Conservation (phyloP, 805 yeast genomes). For the Yamadazyma insecticola region DNA sequence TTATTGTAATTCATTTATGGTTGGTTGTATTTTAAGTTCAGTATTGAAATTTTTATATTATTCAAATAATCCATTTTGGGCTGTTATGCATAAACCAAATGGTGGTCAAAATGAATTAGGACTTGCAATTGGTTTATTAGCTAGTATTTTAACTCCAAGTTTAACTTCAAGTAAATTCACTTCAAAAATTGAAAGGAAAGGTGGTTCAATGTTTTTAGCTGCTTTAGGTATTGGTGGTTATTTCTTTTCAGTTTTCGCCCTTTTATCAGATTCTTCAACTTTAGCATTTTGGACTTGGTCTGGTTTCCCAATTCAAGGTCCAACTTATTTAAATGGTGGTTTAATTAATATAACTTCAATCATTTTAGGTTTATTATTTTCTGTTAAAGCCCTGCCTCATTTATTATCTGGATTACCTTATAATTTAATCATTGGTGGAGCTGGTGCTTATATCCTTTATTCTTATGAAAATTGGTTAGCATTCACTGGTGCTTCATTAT, state of each 20-base stretch:
- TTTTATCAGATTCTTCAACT: constrained; percentile 79
- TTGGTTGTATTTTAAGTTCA: constrained; percentile 73
- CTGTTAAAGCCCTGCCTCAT: constrained; percentile 21
- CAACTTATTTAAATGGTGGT: constrained; percentile 84
- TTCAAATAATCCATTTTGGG: constrained; percentile 96
- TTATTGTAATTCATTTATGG: constrained; percentile 52
- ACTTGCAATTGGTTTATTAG: constrained; percentile 54
- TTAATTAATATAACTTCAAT: constrained; percentile 57
- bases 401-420: constrained; percentile 21
- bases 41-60: constrained; percentile 69
- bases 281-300: constrained; percentile 95
- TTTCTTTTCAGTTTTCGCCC: constrained; percentile 66
- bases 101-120: constrained; percentile 85
- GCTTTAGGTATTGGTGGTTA: constrained; percentile 74
- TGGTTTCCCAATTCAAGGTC: constrained; percentile 85
- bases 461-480: constrained; percentile 64
- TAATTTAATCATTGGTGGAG: constrained; percentile 38
- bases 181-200: constrained; percentile 7
- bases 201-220: constrained; percentile 47
- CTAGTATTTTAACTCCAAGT: constrained; percentile 59
- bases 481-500: constrained; percentile 64
- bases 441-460: constrained; percentile 50
- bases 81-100: constrained; percentile 77
- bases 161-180: constrained; percentile 6
- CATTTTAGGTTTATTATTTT: constrained; percentile 44